These are phyloP conservation scores for Carex pumila DNA, from an alignment of 176 grass and related monocot genomes.

Conservation along the genomic window DNA sequence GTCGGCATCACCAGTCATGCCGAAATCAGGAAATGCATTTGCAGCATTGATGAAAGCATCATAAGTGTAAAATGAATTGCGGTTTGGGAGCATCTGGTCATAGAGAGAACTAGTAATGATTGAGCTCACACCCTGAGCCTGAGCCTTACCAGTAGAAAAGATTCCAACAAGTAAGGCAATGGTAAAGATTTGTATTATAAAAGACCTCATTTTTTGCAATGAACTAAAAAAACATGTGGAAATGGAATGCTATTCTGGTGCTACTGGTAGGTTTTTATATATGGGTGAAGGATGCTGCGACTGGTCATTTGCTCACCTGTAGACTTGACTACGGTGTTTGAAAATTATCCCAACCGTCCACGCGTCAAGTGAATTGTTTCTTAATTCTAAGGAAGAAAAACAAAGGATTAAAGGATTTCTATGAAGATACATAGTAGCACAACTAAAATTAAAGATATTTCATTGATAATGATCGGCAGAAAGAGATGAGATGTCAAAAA, in stretches of 20 bases:
- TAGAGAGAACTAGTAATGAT: slow-evolving; percentile 26
- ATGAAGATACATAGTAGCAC: too few species aligned
- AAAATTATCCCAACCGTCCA: not conserved
- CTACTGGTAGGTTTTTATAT: not conserved
- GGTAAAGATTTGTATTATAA: not conserved
- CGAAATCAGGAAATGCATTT: slow-evolving; percentile 24
- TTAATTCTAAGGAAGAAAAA: not conserved
- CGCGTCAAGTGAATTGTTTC: not conserved
- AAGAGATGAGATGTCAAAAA: not conserved
- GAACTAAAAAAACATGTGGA: not conserved
- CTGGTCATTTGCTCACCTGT: not conserved
- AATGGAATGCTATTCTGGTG: not conserved
- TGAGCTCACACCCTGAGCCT: slow-evolving; percentile 23
- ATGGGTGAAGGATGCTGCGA: not conserved
- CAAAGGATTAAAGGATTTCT: too few species aligned
- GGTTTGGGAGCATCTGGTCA: slow-evolving; percentile 38
- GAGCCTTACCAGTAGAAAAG: not conserved
- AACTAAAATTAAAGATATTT: too few species aligned
- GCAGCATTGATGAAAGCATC: slow-evolving; percentile 38
- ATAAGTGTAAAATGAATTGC: slow-evolving; percentile 51
- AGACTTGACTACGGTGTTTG: not conserved
- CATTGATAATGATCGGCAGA: not conserved
- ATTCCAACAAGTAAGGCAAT: not conserved
- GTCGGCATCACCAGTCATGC: not conserved
- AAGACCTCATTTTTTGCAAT: not conserved